Conservation (phyloP, 352 stramenopile genomes). For the Phytopythium cucurbitacearum region DNA sequence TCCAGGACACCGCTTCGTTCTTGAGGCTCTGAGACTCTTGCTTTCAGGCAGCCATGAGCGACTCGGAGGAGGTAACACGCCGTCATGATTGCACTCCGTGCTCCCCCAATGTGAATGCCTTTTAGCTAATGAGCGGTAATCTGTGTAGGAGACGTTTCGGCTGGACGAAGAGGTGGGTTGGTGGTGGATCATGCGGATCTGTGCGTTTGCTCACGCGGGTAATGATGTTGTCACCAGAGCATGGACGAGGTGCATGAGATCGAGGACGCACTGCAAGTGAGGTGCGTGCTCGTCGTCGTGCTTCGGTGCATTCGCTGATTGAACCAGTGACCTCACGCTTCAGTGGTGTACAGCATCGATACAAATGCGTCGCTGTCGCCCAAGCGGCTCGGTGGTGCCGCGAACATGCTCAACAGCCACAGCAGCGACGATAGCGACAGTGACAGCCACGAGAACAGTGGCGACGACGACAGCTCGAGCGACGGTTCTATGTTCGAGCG, state of each 20-base stretch:
- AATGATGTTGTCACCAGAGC: constrained; percentile 26
- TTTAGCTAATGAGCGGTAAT: background rate
- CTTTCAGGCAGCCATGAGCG: constrained; percentile 25
- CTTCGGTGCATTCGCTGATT: background rate
- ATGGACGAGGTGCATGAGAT: constrained; percentile 77
- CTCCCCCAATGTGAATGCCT: too few species aligned
- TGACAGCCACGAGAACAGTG: constrained; percentile 1
- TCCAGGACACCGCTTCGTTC: background rate
- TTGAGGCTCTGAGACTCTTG: too few species aligned
- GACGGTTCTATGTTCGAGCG: background rate
- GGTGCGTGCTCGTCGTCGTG: constrained; percentile 16
- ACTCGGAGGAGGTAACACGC: constrained; percentile 38
- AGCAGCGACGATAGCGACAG: constrained; percentile 9
- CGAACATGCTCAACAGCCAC: constrained; percentile 6
- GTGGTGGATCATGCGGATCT: background rate
- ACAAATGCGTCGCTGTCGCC: constrained; percentile 41
- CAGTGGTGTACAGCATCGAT: constrained; percentile 29
- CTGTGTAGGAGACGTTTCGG: constrained; percentile 28
- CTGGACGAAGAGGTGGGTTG: constrained; percentile 44
- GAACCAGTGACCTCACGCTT: too few species aligned
- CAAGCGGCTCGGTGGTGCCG: constrained; percentile 19
- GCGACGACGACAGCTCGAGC: constrained; percentile 8
- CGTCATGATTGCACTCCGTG: too few species aligned
- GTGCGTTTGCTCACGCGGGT: background rate
- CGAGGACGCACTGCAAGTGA: constrained; percentile 45